A percentile compares a stretch with the other conserved stretches of the same genome.
Evolutionary conservation across 306 rosid species (phyloP).

Genomic region (Hippophae tibetana): DNA sequence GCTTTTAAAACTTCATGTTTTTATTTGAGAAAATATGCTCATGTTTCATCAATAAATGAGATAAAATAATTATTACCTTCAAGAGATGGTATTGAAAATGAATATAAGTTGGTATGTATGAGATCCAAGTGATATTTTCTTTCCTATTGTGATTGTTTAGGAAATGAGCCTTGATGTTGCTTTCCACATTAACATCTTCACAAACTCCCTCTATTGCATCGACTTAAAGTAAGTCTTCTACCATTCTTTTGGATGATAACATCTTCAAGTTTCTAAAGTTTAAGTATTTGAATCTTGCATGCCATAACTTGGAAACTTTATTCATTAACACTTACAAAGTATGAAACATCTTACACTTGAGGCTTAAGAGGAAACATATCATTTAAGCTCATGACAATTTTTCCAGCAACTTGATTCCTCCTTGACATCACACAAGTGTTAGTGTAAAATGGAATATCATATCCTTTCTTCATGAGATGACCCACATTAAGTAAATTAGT

Average conservation of each 20-base stretch:
- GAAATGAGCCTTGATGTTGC: background rate
- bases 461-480: background rate
- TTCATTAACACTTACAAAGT: background rate
- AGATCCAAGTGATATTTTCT: background rate
- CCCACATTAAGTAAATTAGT: background rate
- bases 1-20: background rate
- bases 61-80: background rate
- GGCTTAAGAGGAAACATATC: no score
- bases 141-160: background rate
- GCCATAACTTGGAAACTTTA: background rate
- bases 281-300: constrained; percentile 3
- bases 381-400: no score
- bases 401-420: no score
- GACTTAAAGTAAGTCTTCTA: background rate
- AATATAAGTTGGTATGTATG: background rate
- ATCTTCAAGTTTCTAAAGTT: constrained; percentile 8
- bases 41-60: background rate
- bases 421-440: no score
- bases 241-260: background rate
- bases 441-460: no score
- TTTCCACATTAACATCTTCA: constrained; percentile 1
- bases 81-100: background rate
- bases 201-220: background rate
- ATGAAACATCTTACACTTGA: no score
- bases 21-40: background rate